phyloP scores from a whole-genome alignment of 2,329 filamentous ascomycete genomes.

The Calycina marina region DNA sequence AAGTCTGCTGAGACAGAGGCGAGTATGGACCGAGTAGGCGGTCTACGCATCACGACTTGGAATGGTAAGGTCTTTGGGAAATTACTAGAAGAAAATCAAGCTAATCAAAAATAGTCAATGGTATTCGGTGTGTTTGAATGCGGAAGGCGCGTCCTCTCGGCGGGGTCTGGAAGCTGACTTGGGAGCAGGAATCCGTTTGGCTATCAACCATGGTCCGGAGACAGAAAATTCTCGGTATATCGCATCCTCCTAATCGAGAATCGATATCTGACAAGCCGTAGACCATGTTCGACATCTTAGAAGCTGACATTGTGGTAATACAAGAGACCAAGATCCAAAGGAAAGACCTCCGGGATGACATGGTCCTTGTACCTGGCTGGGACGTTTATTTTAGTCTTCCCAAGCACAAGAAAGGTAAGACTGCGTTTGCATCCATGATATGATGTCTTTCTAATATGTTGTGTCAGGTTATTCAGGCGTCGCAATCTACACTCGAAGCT shows the following conservation, averaged over 20 bases:
- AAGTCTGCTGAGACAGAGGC: too few species aligned
- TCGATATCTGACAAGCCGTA: conserved; percentile 20
- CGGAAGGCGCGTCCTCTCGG: neutral
- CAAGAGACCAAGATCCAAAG: conserved; percentile 94
- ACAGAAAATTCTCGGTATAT: conserved; percentile 50
- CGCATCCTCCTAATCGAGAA: neutral
- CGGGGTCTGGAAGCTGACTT: neutral
- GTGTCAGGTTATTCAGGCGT: conserved; percentile 79
- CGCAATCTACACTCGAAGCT: conserved; percentile 84
- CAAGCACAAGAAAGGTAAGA: conserved; percentile 74
- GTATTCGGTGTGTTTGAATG: conserved; percentile 45
- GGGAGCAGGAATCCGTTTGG: conserved; percentile 56
- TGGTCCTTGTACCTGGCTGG: conserved; percentile 91
- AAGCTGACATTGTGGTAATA: conserved; percentile 86
- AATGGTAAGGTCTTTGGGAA: conserved; percentile 42
- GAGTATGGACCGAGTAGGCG: too few species aligned
- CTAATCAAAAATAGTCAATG: conserved; percentile 45
- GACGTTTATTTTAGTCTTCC: conserved; percentile 93
- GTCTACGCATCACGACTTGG: conserved; percentile 72
- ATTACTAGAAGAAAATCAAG: neutral
- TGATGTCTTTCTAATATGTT: conserved; percentile 2
- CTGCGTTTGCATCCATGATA: neutral
- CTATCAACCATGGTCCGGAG: conserved; percentile 71
- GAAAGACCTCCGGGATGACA: conserved; percentile 85
- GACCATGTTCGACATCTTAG: conserved; percentile 89